Evolutionary conservation across 139 green algal genomes (phyloP), one percentile per base, ranked within the genome.

Genomic region (Limnomonas spitsbergensis): DNA sequence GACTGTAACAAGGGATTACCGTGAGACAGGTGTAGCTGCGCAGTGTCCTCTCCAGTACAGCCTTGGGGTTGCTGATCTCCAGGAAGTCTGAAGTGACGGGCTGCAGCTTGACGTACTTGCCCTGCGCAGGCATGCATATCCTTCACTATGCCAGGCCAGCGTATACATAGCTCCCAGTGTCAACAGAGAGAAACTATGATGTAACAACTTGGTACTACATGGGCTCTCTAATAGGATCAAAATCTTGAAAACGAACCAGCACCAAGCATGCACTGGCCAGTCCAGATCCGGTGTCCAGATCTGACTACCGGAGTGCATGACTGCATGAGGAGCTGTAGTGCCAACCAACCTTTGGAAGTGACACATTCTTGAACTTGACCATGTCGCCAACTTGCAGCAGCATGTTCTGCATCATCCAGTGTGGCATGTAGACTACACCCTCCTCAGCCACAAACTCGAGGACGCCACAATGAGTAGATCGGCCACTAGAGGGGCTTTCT

Each of bases 331-430:
- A n/a, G n/a, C n/a, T n/a, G n/a, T n/a, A n/a, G n/a, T n/a, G n/a
- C n/a, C n/a, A n/a, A n/a, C n/a, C n/a, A 27, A 74, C 95, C 87
- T 99, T 99, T 26, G 92, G 92, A 61, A 99, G 91, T 0, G 87
- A 92, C 27, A 92, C 92, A 75, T 86, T 94, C 68, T 79, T 84
- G 69, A 99, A 84, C 4, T 84, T 88, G 1, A 99, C 89, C 20
- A 97, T 78, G 56, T 97, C 91, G 4, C 96, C 96, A 79, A 98
- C 96, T 38, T 89, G 75, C 24, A 99, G 79, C 38, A 96, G 73
- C 79, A 99, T 75, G 82, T 99, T 99, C 73, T 97, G 86, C 95
- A 99, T 99, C 94, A 99, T 98, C 96, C 96, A 99, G 83, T 98
- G 97, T 14, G 96, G 96, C 86, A 99, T 92, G 86, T 99, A 99